A percentile compares a stretch with the other conserved stretches of the same genome.
These are phyloP conservation scores for Madurella mycetomatis DNA, from an alignment of 2,329 filamentous ascomycete species.

Conservation along the genomic window DNA sequence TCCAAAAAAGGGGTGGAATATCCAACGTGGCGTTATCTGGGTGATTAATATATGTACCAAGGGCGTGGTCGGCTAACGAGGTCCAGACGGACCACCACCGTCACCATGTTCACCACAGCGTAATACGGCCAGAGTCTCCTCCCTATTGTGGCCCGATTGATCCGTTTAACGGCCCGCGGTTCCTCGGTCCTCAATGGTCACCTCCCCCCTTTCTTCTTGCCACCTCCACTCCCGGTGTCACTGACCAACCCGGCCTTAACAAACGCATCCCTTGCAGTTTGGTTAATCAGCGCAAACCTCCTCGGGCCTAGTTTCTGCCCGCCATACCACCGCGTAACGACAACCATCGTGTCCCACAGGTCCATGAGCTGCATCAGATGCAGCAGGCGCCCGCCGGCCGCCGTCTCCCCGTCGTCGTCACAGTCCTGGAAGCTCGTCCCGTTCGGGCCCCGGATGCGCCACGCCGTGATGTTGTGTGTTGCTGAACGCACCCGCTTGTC, in stretches of 20 bases:
- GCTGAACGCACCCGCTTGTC: conserved; percentile 83
- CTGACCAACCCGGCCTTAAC: conserved; percentile 63
- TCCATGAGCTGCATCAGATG: conserved; percentile 95
- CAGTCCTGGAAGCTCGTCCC: conserved; percentile 74
- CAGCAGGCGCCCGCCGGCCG: conserved; percentile 78
- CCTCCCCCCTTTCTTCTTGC: conserved; percentile 41
- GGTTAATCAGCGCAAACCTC: conserved; percentile 86
- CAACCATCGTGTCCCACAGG: conserved; percentile 85
- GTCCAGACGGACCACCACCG: no score
- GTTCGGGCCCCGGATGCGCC: conserved; percentile 67
- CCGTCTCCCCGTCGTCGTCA: conserved; percentile 93
- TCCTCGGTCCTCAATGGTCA: conserved; percentile 14
- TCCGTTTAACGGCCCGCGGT: not conserved
- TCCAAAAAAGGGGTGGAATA: not conserved
- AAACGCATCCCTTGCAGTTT: conserved; percentile 76
- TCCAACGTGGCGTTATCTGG: not conserved
- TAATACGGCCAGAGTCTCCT: not conserved
- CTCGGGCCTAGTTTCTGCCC: conserved; percentile 84
- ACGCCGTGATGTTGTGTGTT: conserved; percentile 94
- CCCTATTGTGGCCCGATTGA: not conserved
- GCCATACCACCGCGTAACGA: conserved; percentile 94
- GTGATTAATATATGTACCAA: not conserved
- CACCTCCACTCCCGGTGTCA: conserved; percentile 41
- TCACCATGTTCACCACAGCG: not conserved
- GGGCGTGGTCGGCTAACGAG: no score